Evolutionary conservation across 495 filamentous ascomycete species (phyloP).

Genomic region (Aspergillus taichungensis): DNA sequence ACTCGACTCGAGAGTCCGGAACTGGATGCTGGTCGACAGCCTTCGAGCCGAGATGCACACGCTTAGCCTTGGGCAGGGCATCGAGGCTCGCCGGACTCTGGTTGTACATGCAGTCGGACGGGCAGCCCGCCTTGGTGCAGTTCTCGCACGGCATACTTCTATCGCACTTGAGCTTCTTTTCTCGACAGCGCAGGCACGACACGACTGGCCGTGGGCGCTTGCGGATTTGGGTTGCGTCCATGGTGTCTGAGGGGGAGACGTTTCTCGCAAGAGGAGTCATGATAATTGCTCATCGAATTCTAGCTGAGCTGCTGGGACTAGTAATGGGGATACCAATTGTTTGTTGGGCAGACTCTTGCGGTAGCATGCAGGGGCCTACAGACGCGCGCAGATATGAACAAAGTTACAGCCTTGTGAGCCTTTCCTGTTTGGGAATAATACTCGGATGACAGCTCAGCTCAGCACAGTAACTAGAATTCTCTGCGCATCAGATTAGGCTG

Average conservation of each 20-base stretch:
- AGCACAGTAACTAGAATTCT: no score
- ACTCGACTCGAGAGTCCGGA: not conserved
- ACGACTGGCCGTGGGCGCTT: slow-evolving; percentile 21
- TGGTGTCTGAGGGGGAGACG: not conserved
- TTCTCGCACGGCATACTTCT: slow-evolving; percentile 19
- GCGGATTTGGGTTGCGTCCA: slow-evolving; percentile 7
- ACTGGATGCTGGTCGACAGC: not conserved
- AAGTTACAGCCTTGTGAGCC: no score
- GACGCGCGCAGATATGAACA: no score
- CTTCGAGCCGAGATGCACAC: slow-evolving; percentile 1
- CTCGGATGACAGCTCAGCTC: no score
- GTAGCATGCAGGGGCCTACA: no score
- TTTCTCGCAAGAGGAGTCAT: not conserved
- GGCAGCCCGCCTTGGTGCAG: slow-evolving; percentile 16
- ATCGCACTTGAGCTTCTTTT: slow-evolving; percentile 27
- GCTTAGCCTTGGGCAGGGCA: slow-evolving; percentile 7
- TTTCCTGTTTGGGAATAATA: no score
- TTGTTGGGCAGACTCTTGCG: no score
- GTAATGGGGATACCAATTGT: not conserved
- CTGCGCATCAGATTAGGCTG: no score
- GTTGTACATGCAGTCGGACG: slow-evolving; percentile 12
- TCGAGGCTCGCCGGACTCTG: slow-evolving; percentile 3
- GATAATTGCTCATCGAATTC: not conserved
- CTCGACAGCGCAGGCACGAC: slow-evolving; percentile 23
- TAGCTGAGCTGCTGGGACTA: not conserved